Evolutionary conservation across 2,329 filamentous ascomycete genomes (phyloP).

Genomic region (Botryotinia narcissicola): DNA sequence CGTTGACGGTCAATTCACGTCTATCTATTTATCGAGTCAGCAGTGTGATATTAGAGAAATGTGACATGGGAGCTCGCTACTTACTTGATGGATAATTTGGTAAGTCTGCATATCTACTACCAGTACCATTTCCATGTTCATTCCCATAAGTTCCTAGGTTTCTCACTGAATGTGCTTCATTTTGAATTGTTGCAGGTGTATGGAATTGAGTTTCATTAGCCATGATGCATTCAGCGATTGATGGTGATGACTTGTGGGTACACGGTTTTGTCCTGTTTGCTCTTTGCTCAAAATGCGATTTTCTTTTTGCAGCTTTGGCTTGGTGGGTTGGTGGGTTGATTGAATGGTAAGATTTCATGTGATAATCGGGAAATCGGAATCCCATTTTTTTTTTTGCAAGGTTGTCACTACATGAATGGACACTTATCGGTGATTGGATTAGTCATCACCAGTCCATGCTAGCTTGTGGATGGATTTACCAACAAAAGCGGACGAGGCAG

Average conservation of each 20-base stretch:
- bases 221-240: conserved; percentile 1
- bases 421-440: background rate
- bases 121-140: conserved; percentile 19
- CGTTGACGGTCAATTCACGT: conserved; percentile 19
- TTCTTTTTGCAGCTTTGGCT: background rate
- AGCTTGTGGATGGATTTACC: background rate
- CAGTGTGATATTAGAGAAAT: conserved; percentile 17
- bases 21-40: conserved; percentile 28
- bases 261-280: conserved; percentile 15
- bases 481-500: background rate
- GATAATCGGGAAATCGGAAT: conserved; percentile 2
- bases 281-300: conserved; percentile 16
- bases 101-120: conserved; percentile 22
- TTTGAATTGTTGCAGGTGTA: conserved; percentile 7
- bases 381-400: conserved; percentile 6
- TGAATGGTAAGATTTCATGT: background rate
- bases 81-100: conserved; percentile 7
- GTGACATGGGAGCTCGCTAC: conserved; percentile 16
- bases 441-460: background rate
- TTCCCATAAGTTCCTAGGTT: conserved; percentile 13
- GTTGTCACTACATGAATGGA: background rate
- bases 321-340: conserved; percentile 18
- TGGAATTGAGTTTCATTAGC: conserved; percentile 11
- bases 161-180: background rate
- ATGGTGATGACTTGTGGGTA: conserved; percentile 3